Conservation (phyloP, 768 basidiomycete genomes). For the Mycena rebaudengoi region DNA sequence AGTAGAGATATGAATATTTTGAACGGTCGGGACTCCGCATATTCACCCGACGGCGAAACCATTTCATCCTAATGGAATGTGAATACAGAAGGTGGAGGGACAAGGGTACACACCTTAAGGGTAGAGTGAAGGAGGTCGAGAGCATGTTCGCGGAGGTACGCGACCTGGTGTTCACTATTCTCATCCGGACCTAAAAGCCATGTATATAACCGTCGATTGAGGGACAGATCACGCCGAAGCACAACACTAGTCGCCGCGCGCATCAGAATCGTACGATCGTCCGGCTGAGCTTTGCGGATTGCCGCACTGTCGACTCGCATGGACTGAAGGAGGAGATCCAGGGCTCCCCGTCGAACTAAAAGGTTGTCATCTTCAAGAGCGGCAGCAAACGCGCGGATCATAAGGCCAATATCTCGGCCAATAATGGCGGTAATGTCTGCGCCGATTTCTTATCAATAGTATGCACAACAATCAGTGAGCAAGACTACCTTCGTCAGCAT, state of each 20-base stretch:
- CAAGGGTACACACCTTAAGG: slow-evolving; percentile 59
- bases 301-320: slow-evolving; percentile 77
- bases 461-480: neutral
- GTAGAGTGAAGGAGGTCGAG: slow-evolving; percentile 77
- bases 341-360: slow-evolving; percentile 83
- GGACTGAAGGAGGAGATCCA: slow-evolving; percentile 86
- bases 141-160: slow-evolving; percentile 72
- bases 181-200: slow-evolving; percentile 93
- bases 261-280: slow-evolving; percentile 87
- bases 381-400: slow-evolving; percentile 92
- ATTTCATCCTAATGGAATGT: slow-evolving; percentile 71
- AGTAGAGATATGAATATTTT: slow-evolving; percentile 94
- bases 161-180: slow-evolving; percentile 75
- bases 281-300: slow-evolving; percentile 70
- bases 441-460: neutral
- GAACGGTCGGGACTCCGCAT: slow-evolving; percentile 86
- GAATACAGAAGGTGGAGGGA: neutral
- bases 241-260: slow-evolving; percentile 89
- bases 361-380: slow-evolving; percentile 94
- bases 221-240: slow-evolving; percentile 88
- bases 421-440: slow-evolving; percentile 75
- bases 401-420: slow-evolving; percentile 88
- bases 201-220: slow-evolving; percentile 91
- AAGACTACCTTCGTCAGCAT: slow-evolving; percentile 71
- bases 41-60: slow-evolving; percentile 74